These are phyloP conservation scores for Penicillium dipodomyicola DNA, from an alignment of 495 filamentous ascomycete species.

Conservation along the genomic window DNA sequence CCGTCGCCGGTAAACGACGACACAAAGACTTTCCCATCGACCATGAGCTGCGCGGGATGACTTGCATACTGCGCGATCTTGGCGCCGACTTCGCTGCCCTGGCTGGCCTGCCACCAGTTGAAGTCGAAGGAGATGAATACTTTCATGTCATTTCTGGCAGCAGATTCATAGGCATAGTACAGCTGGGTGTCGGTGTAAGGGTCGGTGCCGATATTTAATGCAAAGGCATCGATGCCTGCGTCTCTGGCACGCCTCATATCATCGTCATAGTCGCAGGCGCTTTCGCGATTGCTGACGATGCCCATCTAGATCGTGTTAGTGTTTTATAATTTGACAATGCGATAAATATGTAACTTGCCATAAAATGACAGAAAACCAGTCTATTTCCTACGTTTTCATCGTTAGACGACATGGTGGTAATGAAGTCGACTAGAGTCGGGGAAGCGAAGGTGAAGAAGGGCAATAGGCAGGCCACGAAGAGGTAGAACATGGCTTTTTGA, in stretches of 20 bases:
- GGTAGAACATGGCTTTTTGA: slow-evolving; percentile 14
- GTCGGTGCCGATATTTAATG: slow-evolving; percentile 57
- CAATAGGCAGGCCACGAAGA: slow-evolving; percentile 14
- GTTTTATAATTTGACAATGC: neutral
- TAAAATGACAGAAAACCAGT: slow-evolving; percentile 60
- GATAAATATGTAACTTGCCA: slow-evolving; percentile 40
- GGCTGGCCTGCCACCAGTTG: slow-evolving; percentile 47
- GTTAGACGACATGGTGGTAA: neutral
- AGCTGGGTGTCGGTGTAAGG: slow-evolving; percentile 54
- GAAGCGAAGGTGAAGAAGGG: slow-evolving; percentile 9
- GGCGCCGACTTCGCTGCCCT: slow-evolving; percentile 44
- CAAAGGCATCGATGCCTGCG: slow-evolving; percentile 59
- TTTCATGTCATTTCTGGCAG: slow-evolving; percentile 56
- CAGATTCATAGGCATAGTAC: slow-evolving; percentile 54
- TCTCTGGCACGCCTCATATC: slow-evolving; percentile 57
- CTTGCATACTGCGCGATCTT: slow-evolving; percentile 49
- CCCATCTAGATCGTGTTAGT: slow-evolving; percentile 43
- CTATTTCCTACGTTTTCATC: slow-evolving; percentile 19
- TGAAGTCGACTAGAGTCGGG: slow-evolving; percentile 3
- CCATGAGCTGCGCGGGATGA: slow-evolving; percentile 51
- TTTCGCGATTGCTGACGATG: slow-evolving; percentile 49
- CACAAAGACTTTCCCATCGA: slow-evolving; percentile 55
- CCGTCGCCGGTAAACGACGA: slow-evolving; percentile 56
- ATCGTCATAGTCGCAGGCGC: slow-evolving; percentile 51
- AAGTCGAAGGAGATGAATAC: slow-evolving; percentile 63